A percentile compares a stretch with the other conserved stretches of the same genome.
phyloP scores from a whole-genome alignment of 345 rosid species.

The Populus euphratica region DNA sequence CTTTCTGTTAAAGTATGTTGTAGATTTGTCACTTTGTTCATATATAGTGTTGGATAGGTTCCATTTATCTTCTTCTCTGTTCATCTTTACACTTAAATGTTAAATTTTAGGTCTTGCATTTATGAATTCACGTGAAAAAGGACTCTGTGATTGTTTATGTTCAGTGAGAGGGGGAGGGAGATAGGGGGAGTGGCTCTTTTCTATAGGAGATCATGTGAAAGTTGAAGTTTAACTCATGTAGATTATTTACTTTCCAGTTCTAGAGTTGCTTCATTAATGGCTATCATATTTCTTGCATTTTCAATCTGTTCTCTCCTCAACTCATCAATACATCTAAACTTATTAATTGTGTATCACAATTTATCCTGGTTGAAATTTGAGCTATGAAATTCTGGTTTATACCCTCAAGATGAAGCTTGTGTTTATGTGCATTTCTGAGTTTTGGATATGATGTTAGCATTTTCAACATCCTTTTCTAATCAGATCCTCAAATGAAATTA shows the following conservation, averaged over 20 bases:
- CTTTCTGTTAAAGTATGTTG: background rate
- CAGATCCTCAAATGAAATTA: conserved; percentile 10
- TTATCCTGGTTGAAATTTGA: background rate
- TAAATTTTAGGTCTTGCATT: background rate
- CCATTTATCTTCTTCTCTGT: background rate
- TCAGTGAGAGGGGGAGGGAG: background rate
- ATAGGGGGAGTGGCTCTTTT: background rate
- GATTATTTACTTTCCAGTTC: background rate
- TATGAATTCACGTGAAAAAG: too few relatives aligned
- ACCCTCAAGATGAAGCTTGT: background rate
- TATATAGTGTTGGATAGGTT: background rate
- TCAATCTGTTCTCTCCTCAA: background rate
- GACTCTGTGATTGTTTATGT: background rate
- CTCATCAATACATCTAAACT: background rate
- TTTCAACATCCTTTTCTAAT: background rate
- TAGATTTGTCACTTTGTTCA: background rate
- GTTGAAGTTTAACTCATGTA: background rate
- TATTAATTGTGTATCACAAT: background rate
- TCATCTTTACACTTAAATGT: background rate
- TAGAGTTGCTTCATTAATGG: background rate
- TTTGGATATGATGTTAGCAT: background rate
- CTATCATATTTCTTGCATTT: background rate
- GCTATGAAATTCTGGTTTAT: background rate
- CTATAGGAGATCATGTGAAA: background rate
- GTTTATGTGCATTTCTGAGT: background rate